phyloP scores from a whole-genome alignment of 169 alveolate species.

The Cryptosporidium felis region DNA sequence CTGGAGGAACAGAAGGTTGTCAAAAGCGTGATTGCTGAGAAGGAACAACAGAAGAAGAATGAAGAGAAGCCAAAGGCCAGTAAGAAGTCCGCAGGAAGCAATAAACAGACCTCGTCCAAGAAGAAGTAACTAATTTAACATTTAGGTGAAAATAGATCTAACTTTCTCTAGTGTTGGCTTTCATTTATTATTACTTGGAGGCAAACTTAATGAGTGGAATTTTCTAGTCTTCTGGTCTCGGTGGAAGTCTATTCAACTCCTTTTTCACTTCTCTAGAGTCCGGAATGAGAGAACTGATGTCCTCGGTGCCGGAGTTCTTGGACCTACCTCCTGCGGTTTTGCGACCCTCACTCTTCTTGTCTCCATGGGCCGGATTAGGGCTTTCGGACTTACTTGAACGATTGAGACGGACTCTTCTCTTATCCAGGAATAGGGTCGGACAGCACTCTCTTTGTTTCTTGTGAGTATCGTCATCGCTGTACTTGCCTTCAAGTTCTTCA shows the following conservation, averaged over 20 bases:
- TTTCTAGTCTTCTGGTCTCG: slow-evolving; percentile 10
- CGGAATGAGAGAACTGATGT: background rate
- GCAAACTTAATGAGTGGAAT: no score
- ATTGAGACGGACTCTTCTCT: slow-evolving; percentile 38
- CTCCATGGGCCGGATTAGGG: background rate
- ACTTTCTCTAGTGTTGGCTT: background rate
- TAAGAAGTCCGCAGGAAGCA: slow-evolving; percentile 71
- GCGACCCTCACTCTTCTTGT: no score
- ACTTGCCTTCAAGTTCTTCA: slow-evolving; percentile 15
- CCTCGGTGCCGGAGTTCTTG: background rate
- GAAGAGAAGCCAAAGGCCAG: slow-evolving; percentile 76
- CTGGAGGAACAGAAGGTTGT: slow-evolving; percentile 90
- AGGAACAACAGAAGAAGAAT: slow-evolving; percentile 79
- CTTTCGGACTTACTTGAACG: slow-evolving; percentile 10
- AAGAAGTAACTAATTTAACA: slow-evolving; percentile 37
- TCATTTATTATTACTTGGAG: background rate
- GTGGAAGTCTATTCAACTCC: slow-evolving; percentile 33
- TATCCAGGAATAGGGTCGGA: background rate
- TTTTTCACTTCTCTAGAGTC: background rate
- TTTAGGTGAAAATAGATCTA: background rate
- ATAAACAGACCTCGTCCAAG: slow-evolving; percentile 25
- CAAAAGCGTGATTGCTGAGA: slow-evolving; percentile 82
- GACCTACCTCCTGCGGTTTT: no score
- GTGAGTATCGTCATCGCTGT: background rate
- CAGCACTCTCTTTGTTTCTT: background rate